Base-by-base conservation (phyloP, 768 basidiomycete genomes). In the Auricularia sp. region DNA sequence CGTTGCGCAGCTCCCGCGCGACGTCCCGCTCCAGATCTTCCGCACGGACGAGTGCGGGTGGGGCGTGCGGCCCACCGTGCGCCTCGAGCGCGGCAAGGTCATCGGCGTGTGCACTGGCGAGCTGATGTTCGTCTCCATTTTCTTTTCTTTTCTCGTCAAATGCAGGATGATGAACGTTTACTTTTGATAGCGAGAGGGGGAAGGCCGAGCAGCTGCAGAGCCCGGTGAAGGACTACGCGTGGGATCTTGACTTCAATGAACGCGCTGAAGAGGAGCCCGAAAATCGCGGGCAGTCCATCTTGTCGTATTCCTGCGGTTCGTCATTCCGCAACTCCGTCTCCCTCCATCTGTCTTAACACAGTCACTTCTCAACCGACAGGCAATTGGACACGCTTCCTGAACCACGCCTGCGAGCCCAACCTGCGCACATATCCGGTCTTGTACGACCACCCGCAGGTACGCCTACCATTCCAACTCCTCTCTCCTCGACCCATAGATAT, bases 301-400 rank as follows among this genome's bases (percentile, higher is more conserved):
- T 88, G 69, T 82, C 82, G 0, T 77, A 77, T 62, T 70, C 69
- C 1, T 76, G 72, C 67, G 88, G 88, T 85, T 63, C 54, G 83
- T 68, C 24, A 29, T 29, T 33, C 61, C 45, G 10, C 13, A 10
- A 3, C 34, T 54, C 3, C 24, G 21, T 42, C 39, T 42, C 13
- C 59, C 14, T 34, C 14, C 29, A 61, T 64, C 54, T 70, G 4
- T 51, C 44, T 63, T 68, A 54, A 29, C 3, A 36, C 29, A 29
- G 2, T 0, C 2, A 29, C 1, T 29, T 29, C 29, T 29, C 29
- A 2, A 29, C 3, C 29, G 29, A 33, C 67, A 88, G 88, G 88
- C 6, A 90, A 89, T 68, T 90, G 88, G 88, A 86, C 87, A 7
- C 80, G 87, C 3, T 90, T 89, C 67, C 76, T 89, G 37, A 90